These are phyloP conservation scores for Neckera pumila DNA, from an alignment of 225 moss, liverwort and hornwort genomes.

Conservation along the genomic window DNA sequence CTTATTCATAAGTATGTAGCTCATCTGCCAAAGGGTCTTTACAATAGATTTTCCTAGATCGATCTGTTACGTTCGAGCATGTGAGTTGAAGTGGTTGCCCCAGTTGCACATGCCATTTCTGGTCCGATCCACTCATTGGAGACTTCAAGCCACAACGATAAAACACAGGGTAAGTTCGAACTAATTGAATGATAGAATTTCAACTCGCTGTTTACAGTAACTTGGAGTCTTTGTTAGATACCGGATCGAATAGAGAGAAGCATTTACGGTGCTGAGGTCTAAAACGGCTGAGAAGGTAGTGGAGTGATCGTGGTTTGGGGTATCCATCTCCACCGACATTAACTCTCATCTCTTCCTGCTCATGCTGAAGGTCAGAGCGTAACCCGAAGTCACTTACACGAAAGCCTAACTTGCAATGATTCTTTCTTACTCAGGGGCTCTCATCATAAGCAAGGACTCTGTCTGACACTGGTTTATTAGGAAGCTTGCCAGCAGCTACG, in stretches of 20 bases:
- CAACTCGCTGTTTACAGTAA: background rate
- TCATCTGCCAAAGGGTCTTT: background rate
- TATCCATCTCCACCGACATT: background rate
- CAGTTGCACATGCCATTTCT: background rate
- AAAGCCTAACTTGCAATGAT: background rate
- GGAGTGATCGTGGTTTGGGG: background rate
- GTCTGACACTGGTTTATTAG: constrained; percentile 1
- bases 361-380: background rate
- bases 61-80: background rate
- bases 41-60: background rate
- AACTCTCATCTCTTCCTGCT: background rate
- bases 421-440: background rate
- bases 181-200: background rate
- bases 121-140: background rate
- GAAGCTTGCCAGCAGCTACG: constrained; percentile 15
- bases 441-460: background rate
- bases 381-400: background rate
- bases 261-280: background rate
- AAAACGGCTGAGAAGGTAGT: background rate
- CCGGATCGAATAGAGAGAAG: background rate
- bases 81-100: background rate
- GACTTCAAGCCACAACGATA: background rate
- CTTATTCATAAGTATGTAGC: background rate
- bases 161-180: background rate
- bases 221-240: background rate